Base-by-base conservation (phyloP, 108 stramenopile genomes). In the Cylindrotheca fusiformis region DNA sequence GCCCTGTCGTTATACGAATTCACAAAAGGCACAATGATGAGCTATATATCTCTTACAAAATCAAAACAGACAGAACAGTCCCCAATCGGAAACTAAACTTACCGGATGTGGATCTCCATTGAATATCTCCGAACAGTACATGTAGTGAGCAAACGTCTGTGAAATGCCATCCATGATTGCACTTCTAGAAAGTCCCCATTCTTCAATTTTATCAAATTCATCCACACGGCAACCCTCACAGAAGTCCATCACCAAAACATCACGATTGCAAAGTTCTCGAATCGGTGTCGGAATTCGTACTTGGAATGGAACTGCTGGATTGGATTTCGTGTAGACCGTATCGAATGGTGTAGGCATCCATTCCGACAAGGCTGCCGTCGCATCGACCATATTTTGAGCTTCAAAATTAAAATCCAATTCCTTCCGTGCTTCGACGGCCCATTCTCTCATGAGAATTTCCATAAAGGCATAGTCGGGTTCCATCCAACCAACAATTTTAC, bases 71-170 rank as follows among this genome's bases (percentile, higher is more conserved):
- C 10, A 45, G 44, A 14, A 10, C 17, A 10, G 44, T 45, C 44
- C 10, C 10, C 44, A 14, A 14, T 19, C 82, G 80, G 10, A 41
- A 41, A 41, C 14, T 14, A 14, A 6, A 41, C 36, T 41, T 41
- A 41, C 36, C 6, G 83, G 72, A 57, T 92, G 91, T 18, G 88
- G 91, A 60, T 92, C 91, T 1, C 79, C 84, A 41, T 92, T 85
- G 64, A 88, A 88, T 20, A 85, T 55, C 18, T 80, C 83, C 29
- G 75, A 67, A 6, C 76, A 56, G 54, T 81, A 75, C 54, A 92
- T 82, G 64, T 81, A 80, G 48, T 65, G 69, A 3, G 84, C 91
- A 76, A 82, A 89, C 23, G 86, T 78, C 50, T 63, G 48, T 26
- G 74, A 78, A 19, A 91, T 54, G 19, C 79, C 68, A 30, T 77